Percentiles rank a stretch among this genome's conserved stretches.
Conservation (phyloP, 306 rosid species). For the Senna siamea region DNA sequence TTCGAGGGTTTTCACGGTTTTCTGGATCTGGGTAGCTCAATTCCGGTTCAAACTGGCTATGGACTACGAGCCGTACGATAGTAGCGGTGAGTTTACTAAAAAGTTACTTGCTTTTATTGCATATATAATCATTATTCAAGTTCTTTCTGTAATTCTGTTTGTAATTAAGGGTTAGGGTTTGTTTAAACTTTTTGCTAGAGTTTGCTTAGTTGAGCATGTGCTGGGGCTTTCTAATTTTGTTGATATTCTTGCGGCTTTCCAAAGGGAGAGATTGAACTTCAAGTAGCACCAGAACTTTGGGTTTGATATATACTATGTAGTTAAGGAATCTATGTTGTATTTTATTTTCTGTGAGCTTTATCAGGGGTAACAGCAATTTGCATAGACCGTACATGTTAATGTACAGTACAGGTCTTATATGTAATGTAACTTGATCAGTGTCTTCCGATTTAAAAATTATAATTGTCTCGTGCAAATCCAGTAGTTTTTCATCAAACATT, state of each 20-base stretch:
- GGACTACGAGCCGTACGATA: constrained; percentile 95
- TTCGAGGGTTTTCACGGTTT: not conserved
- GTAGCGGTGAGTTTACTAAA: constrained; percentile 73
- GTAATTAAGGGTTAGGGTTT: constrained; percentile 39
- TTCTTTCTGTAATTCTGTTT: not conserved
- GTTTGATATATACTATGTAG: constrained; percentile 8
- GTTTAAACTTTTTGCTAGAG: constrained; percentile 8
- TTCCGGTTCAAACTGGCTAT: constrained; percentile 63
- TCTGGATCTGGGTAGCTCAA: constrained; percentile 15
- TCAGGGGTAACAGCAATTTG: not conserved
- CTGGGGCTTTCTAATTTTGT: constrained; percentile 3
- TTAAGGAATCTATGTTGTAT: constrained; percentile 20
- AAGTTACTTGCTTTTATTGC: constrained; percentile 20
- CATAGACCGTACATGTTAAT: constrained; percentile 7
- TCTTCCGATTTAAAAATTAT: not conserved
- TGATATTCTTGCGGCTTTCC: constrained; percentile 15
- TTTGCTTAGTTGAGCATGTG: not conserved
- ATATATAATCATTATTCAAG: constrained; percentile 25
- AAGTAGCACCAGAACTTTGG: constrained; percentile 19
- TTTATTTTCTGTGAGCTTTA: constrained; percentile 8
- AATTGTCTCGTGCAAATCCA: not conserved
- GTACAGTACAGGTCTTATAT: not conserved
- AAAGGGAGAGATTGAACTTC: constrained; percentile 18
- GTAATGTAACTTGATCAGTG: constrained; percentile 3
- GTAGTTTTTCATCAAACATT: not conserved